These are phyloP conservation scores for Leccinum barrowsii DNA, from an alignment of 768 basidiomycete genomes.

Conservation along the genomic window DNA sequence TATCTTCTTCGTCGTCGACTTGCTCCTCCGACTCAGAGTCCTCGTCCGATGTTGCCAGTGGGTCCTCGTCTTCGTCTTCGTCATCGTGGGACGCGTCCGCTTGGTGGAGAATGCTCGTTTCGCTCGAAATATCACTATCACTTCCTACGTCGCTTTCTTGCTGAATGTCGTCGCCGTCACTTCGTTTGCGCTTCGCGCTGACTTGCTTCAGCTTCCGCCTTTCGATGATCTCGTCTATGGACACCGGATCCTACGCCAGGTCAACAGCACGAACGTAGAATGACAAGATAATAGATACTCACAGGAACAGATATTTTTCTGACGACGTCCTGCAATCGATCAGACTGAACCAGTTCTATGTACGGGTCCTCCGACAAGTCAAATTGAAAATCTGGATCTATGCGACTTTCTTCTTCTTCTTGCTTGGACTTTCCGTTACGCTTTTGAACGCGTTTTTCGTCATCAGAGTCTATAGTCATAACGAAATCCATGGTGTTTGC, in stretches of 20 bases:
- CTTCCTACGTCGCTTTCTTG: slow-evolving; percentile 35
- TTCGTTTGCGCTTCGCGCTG: slow-evolving; percentile 62
- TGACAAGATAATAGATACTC: slow-evolving; percentile 19
- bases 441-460: slow-evolving; percentile 44
- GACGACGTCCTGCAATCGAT: slow-evolving; percentile 51
- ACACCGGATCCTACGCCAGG: slow-evolving; percentile 61
- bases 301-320: slow-evolving; percentile 64
- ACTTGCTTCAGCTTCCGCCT: slow-evolving; percentile 47
- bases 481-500: slow-evolving; percentile 54
- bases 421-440: slow-evolving; percentile 22
- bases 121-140: slow-evolving; percentile 4
- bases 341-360: slow-evolving; percentile 45
- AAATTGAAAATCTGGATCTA: slow-evolving; percentile 84
- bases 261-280: slow-evolving; percentile 1
- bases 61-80: slow-evolving; percentile 32
- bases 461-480: slow-evolving; percentile 82
- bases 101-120: slow-evolving; percentile 14
- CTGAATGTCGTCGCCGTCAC: slow-evolving; percentile 32
- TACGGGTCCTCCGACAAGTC: slow-evolving; percentile 74
- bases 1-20: slow-evolving; percentile 32
- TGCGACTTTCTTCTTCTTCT: slow-evolving; percentile 51
- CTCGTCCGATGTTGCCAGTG: slow-evolving; percentile 32
- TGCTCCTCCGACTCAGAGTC: slow-evolving; percentile 30
- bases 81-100: slow-evolving; percentile 23
- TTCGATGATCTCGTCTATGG: slow-evolving; percentile 90